A percentile compares a stretch with the other conserved stretches of the same genome.
Conservation (phyloP, 352 stramenopile genomes). For the Phytopythium delawarense region DNA sequence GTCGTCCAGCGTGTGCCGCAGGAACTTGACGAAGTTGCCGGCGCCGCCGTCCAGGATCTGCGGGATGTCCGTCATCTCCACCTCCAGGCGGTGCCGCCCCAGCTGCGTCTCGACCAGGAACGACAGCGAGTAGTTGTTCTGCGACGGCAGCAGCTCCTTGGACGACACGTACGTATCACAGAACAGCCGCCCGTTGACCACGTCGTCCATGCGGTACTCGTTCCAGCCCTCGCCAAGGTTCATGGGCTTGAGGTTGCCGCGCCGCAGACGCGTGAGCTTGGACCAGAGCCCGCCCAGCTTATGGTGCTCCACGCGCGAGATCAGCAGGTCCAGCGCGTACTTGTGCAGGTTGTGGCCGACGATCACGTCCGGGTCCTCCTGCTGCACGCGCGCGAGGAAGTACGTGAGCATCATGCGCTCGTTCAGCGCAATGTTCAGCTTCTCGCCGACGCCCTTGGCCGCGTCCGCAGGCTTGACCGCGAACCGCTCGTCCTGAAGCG, state of each 20-base stretch:
- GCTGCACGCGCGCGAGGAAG: conserved; percentile 89
- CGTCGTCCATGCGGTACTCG: conserved; percentile 84
- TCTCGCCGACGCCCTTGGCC: conserved; percentile 35
- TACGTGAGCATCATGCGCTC: conserved; percentile 85
- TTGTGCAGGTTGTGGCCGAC: conserved; percentile 98
- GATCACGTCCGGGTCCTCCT: conserved; percentile 98
- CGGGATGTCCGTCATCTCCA: conserved; percentile 96
- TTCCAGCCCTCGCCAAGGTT: conserved; percentile 86
- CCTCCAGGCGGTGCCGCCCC: conserved; percentile 80
- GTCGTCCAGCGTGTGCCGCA: conserved; percentile 94
- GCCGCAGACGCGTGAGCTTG: conserved; percentile 76
- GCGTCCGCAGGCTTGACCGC: conserved; percentile 36
- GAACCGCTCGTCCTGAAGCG: conserved; percentile 59
- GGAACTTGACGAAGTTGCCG: conserved; percentile 91
- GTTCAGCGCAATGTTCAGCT: conserved; percentile 70
- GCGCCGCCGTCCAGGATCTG: conserved; percentile 86
- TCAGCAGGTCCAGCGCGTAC: conserved; percentile 97
- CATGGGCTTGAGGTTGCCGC: conserved; percentile 68
- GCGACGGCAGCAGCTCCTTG: conserved; percentile 96
- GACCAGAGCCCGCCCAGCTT: conserved; percentile 85
- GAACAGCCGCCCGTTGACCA: conserved; percentile 94
- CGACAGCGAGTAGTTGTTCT: conserved; percentile 97
- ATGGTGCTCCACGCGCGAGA: conserved; percentile 92
- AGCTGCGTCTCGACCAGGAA: conserved; percentile 93
- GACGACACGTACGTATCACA: conserved; percentile 98